Percentiles rank a stretch among this genome's conserved stretches.
These are phyloP conservation scores for Chloris gayana DNA, from an alignment of 176 grass and related monocot genomes.

Conservation along the genomic window DNA sequence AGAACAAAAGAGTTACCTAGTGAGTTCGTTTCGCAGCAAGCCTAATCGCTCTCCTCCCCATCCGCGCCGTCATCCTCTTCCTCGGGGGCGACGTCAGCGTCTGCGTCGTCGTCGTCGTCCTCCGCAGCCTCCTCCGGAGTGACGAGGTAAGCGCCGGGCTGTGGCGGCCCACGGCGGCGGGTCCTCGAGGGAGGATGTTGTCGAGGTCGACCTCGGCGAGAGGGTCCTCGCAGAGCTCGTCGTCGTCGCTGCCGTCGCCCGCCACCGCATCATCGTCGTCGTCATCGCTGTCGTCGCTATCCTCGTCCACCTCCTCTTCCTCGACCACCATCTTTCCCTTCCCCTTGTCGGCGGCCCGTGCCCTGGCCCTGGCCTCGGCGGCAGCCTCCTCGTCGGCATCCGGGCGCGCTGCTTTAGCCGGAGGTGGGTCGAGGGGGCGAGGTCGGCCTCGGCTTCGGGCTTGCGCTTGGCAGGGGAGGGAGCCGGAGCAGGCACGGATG, in stretches of 20 bases:
- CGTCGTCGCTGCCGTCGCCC: constrained; percentile 39
- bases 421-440: constrained; percentile 29
- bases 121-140: constrained; percentile 42
- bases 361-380: constrained; percentile 29
- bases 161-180: constrained; percentile 54
- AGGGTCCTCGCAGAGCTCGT: constrained; percentile 64
- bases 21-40: neutral
- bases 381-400: constrained; percentile 41
- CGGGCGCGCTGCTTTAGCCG: constrained; percentile 42
- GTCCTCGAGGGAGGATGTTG: constrained; percentile 76
- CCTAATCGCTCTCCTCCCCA: constrained; percentile 59
- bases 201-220: constrained; percentile 72
- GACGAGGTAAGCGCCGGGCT: constrained; percentile 62
- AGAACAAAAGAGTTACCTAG: constrained; percentile 25
- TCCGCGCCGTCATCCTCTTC: constrained; percentile 31
- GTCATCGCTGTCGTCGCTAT: neutral
- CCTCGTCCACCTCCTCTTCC: constrained; percentile 46
- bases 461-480: constrained; percentile 58
- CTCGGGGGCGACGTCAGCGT: constrained; percentile 38
- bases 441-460: constrained; percentile 31
- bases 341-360: constrained; percentile 55
- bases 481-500: neutral
- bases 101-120: constrained; percentile 58
- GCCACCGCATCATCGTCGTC: neutral
- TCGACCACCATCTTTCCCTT: constrained; percentile 77